Conservation (phyloP, 2,329 filamentous ascomycete species). For the Claviceps sorghi region DNA sequence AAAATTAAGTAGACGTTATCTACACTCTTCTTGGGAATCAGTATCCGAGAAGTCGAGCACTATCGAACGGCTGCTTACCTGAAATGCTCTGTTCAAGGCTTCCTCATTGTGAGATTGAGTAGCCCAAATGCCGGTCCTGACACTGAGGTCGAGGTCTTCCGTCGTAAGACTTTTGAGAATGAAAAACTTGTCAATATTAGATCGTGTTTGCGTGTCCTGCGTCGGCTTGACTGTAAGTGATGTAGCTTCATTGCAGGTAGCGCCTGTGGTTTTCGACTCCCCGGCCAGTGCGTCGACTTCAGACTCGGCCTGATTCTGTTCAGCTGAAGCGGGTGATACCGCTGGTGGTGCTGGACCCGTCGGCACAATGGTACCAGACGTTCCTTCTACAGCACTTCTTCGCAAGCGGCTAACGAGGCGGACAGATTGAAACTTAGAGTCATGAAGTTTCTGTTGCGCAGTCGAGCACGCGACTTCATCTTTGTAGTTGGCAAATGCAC, state of each 20-base stretch:
- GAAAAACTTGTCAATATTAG: conserved; percentile 43
- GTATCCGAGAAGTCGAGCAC: background rate
- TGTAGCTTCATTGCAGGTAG: background rate
- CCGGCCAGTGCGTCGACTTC: background rate
- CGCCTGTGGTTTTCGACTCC: conserved; percentile 5
- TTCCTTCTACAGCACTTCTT: conserved; percentile 34
- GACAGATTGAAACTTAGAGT: conserved; percentile 76
- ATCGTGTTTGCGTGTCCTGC: conserved; percentile 1
- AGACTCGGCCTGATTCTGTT: background rate
- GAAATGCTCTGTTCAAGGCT: conserved; percentile 66
- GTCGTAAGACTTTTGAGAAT: conserved; percentile 85
- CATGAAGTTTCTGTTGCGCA: conserved; percentile 75
- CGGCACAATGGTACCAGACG: conserved; percentile 34
- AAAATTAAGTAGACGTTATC: conserved; percentile 87
- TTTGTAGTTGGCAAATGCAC: conserved; percentile 90
- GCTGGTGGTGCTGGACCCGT: conserved; percentile 35
- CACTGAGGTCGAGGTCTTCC: conserved; percentile 78
- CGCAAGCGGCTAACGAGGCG: conserved; percentile 74
- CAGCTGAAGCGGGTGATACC: conserved; percentile 1
- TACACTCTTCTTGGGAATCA: conserved; percentile 36
- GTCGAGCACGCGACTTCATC: conserved; percentile 60
- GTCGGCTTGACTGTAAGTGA: background rate
- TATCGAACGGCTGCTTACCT: conserved; percentile 36
- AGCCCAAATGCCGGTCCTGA: conserved; percentile 81
- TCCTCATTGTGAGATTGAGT: conserved; percentile 89